These are phyloP conservation scores for Paradendryphiella salina DNA, from an alignment of 2,329 filamentous ascomycete genomes.

Conservation along the genomic window DNA sequence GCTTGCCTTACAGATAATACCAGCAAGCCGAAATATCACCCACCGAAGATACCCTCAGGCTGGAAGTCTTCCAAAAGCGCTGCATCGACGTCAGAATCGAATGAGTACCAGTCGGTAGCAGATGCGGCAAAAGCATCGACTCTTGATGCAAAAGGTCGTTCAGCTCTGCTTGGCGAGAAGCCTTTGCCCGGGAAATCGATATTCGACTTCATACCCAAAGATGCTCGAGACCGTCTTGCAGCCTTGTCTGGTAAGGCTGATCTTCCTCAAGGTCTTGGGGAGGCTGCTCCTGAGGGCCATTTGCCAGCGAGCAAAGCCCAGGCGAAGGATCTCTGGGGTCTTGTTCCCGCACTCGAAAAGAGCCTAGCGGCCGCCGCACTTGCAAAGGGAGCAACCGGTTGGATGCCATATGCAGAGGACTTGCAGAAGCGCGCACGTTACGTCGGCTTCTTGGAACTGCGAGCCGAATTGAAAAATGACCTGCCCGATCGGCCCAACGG, in stretches of 20 bases:
- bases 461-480: conserved; percentile 61
- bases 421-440: conserved; percentile 80
- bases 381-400: conserved; percentile 59
- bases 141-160: conserved; percentile 75
- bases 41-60: conserved; percentile 68
- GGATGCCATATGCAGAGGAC: conserved; percentile 84
- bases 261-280: conserved; percentile 75
- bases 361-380: conserved; percentile 52
- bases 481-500: conserved; percentile 61
- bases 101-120: conserved; percentile 64
- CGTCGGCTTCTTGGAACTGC: conserved; percentile 75
- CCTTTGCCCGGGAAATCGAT: conserved; percentile 88
- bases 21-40: conserved; percentile 57
- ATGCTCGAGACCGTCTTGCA: conserved; percentile 75
- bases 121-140: conserved; percentile 77
- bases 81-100: conserved; percentile 35
- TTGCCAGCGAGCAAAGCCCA: conserved; percentile 65
- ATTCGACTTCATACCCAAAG: conserved; percentile 85
- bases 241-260: conserved; percentile 73
- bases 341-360: conserved; percentile 51
- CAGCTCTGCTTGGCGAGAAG: conserved; percentile 77
- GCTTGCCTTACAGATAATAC: conserved; percentile 50
- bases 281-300: conserved; percentile 68
- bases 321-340: conserved; percentile 57
- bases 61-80: conserved; percentile 66